phyloP scores from a whole-genome alignment of 208 protist genomes.

The Wallacemonas sp. region DNA sequence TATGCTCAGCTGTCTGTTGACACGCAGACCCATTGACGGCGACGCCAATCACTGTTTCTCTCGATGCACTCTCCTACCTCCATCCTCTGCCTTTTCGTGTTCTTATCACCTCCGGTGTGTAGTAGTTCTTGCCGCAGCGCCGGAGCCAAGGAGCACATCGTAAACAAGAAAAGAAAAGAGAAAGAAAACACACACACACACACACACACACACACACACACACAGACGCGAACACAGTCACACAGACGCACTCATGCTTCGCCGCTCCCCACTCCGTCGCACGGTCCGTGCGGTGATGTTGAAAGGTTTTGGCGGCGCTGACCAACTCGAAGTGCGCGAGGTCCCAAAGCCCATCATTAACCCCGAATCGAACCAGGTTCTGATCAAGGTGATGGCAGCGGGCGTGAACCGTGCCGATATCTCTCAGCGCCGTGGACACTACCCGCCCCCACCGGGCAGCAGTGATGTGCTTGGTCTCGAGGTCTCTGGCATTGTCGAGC shows the following conservation, averaged over 20 bases:
- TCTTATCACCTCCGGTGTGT: no score
- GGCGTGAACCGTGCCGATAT: slow-evolving; percentile 89
- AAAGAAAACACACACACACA: slow-evolving; percentile 8
- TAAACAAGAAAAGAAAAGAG: slow-evolving; percentile 12
- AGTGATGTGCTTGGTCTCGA: slow-evolving; percentile 87
- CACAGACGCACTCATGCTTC: slow-evolving; percentile 12
- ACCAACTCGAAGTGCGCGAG: slow-evolving; percentile 41
- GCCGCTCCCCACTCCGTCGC: background rate
- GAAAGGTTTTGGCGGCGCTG: slow-evolving; percentile 60
- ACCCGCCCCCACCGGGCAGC: slow-evolving; percentile 71
- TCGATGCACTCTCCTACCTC: no score
- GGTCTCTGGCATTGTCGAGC: slow-evolving; percentile 78
- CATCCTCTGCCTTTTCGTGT: no score
- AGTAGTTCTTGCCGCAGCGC: no score
- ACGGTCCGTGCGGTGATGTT: slow-evolving; percentile 75
- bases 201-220: background rate
- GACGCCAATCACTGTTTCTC: no score
- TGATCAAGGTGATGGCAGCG: slow-evolving; percentile 85
- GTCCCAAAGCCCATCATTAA: slow-evolving; percentile 46
- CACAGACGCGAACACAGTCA: background rate
- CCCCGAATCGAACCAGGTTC: slow-evolving; percentile 49
- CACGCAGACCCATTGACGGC: no score
- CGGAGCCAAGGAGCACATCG: background rate
- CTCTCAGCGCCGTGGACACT: slow-evolving; percentile 77
- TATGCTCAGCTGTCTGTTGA: no score